These are phyloP conservation scores for Phanerochaete carnosa DNA, from an alignment of 768 basidiomycete genomes.

Conservation along the genomic window DNA sequence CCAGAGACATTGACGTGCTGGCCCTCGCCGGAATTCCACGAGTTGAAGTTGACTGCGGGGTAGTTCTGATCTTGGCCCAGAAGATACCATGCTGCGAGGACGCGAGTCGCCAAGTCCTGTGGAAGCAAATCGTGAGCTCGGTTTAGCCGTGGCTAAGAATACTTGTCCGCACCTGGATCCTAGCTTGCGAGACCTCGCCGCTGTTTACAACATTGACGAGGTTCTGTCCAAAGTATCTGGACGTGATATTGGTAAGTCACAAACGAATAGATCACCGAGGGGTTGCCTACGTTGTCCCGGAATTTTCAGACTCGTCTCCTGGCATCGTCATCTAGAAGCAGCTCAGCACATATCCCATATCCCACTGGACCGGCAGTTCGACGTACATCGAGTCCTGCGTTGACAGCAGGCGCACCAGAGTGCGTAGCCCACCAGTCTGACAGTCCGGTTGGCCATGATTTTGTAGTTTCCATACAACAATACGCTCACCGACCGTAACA, in stretches of 20 bases:
- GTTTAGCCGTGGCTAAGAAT: slow-evolving; percentile 47
- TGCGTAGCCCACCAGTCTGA: slow-evolving; percentile 69
- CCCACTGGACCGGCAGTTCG: neutral
- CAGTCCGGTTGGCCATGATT: slow-evolving; percentile 38
- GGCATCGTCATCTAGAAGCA: slow-evolving; percentile 65
- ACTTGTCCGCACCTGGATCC: slow-evolving; percentile 42
- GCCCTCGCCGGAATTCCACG: slow-evolving; percentile 34
- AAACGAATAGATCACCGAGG: neutral
- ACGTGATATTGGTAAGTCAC: neutral
- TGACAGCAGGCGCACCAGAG: slow-evolving; percentile 50
- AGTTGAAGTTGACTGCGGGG: slow-evolving; percentile 61
- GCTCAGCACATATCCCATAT: neutral
- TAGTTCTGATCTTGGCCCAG: slow-evolving; percentile 49
- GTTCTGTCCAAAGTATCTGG: slow-evolving; percentile 56
- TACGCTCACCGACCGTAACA: slow-evolving; percentile 22
- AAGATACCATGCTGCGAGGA: slow-evolving; percentile 61
- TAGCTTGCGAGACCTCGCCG: slow-evolving; percentile 52
- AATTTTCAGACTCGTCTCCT: slow-evolving; percentile 36
- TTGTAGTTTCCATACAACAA: slow-evolving; percentile 4
- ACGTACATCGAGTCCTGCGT: slow-evolving; percentile 56
- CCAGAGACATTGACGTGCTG: slow-evolving; percentile 37
- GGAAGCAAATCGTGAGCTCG: neutral
- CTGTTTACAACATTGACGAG: slow-evolving; percentile 58
- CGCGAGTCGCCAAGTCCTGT: slow-evolving; percentile 67
- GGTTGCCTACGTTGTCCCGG: neutral